Evolutionary conservation across 139 green algal genomes (phyloP), one percentile per base, ranked within the genome.

Genomic region (Parachlorella kessleri): DNA sequence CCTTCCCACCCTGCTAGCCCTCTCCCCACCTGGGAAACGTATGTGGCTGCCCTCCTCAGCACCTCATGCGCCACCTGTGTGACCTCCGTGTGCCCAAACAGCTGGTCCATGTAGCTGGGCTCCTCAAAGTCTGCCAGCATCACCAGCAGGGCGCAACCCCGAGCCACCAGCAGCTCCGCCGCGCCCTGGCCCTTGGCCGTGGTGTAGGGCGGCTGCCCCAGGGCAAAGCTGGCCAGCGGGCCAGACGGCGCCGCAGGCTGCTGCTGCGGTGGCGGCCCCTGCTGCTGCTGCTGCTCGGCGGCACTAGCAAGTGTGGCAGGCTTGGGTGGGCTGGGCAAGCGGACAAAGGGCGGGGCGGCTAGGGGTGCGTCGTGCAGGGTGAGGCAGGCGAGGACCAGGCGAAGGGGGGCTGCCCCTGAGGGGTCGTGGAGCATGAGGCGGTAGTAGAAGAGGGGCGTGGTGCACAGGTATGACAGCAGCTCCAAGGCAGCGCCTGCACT

Each of bases 361-460:
- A 87, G 65, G 55, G 75, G 83, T 23, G 55, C 33, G 66, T 76
- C 66, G 66, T 88, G 82, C 40, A 87, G 73, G 1, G 80, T 66
- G 9, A 88, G 75, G 38, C 66, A 78, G 38, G 82, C 67, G 40
- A 77, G 63, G 23, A 81, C 66, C 9, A 85, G 74, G 54, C 82
- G 76, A n/a, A 86, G 48, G 1, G 82, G 68, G n/a, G 80, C 80
- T 4, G 84, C 77, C 18, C 78, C 78, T 0, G 65, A 70, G 28
- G 73, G 26, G 37, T 89, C 76, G 59, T 85, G 77, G 28, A 79
- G 70, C 66, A 88, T 79, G 10, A 88, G 66, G 55, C 81, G 68
- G 42, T 85, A 48, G 66, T 85, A 88, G 76, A 88, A 84, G 4
- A 85, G 71, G 1, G 80, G 81, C 6, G 76, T 81, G 66, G 85